A percentile compares a stretch with the other conserved stretches of the same genome.
Evolutionary conservation across 1,284 basidiomycete genomes (phyloP).

Genomic region (Takashimella tepidaria): DNA sequence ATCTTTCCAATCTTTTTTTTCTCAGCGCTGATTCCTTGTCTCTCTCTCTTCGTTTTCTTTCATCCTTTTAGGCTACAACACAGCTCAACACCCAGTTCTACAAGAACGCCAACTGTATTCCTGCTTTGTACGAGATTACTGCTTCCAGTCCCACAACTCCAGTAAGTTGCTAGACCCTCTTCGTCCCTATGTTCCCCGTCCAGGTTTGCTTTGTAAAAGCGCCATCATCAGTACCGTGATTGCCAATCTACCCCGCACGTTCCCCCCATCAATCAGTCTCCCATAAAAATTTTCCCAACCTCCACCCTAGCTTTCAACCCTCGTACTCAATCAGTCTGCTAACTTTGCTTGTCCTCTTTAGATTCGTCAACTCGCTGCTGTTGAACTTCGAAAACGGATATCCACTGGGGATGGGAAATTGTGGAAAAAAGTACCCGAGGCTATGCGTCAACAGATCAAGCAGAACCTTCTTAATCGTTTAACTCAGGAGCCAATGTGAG

Average conservation of each 20-base stretch:
- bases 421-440: slow-evolving; percentile 70
- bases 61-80: slow-evolving; percentile 77
- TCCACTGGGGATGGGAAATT: slow-evolving; percentile 71
- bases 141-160: slow-evolving; percentile 70
- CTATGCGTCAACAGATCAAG: slow-evolving; percentile 80
- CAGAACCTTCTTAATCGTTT: slow-evolving; percentile 72
- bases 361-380: slow-evolving; percentile 97
- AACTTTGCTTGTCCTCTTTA: no score
- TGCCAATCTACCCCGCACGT: no score
- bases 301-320: no score
- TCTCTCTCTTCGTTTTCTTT: background rate
- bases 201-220: background rate
- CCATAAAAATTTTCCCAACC: no score
- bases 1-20: no score
- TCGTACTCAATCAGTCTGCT: no score
- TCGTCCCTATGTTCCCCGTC: background rate
- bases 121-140: slow-evolving; percentile 84
- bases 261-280: background rate
- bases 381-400: slow-evolving; percentile 93
- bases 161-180: slow-evolving; percentile 27
- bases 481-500: slow-evolving; percentile 71
- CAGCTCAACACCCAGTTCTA: slow-evolving; percentile 86
- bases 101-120: slow-evolving; percentile 83
- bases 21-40: no score
- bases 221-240: background rate